Conservation (phyloP, 2,329 filamentous ascomycete genomes). For the Fusarium siculi region DNA sequence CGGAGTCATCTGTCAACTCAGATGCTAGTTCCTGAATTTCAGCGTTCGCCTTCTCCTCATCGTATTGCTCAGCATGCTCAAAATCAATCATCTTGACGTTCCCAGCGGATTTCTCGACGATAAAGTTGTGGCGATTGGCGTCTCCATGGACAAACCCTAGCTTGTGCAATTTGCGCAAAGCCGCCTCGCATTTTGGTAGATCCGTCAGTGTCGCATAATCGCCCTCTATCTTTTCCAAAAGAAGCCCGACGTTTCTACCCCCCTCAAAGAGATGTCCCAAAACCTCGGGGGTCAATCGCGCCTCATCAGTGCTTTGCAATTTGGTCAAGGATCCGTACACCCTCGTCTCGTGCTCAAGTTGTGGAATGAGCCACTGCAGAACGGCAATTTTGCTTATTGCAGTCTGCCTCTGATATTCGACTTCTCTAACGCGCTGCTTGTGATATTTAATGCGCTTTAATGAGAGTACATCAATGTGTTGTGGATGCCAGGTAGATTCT, state of each 20-base stretch:
- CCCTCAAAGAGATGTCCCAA: not conserved
- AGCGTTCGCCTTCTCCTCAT: not conserved
- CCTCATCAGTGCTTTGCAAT: not conserved
- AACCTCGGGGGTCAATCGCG: rapidly evolving
- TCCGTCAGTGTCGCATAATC: not conserved
- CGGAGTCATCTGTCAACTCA: not conserved
- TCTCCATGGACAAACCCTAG: not conserved
- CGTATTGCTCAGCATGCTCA: not conserved
- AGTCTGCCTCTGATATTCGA: rapidly evolving
- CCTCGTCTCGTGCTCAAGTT: not conserved
- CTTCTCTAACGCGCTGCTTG: not conserved
- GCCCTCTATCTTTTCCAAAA: not conserved
- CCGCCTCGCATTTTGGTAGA: not conserved
- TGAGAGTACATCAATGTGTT: not conserved
- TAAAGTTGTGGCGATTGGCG: not conserved
- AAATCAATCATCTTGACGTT: not conserved
- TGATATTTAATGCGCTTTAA: not conserved
- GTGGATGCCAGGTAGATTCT: not conserved
- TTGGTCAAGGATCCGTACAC: not conserved
- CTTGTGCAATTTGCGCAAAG: not conserved
- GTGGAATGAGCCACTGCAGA: not conserved
- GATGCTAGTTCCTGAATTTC: rapidly evolving
- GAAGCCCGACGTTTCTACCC: rapidly evolving
- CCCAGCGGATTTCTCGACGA: not conserved
- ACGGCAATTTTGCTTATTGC: not conserved